These are phyloP conservation scores for Selaginella moellendorffii DNA, from an alignment of 75 land plant species.

Conservation along the genomic window DNA sequence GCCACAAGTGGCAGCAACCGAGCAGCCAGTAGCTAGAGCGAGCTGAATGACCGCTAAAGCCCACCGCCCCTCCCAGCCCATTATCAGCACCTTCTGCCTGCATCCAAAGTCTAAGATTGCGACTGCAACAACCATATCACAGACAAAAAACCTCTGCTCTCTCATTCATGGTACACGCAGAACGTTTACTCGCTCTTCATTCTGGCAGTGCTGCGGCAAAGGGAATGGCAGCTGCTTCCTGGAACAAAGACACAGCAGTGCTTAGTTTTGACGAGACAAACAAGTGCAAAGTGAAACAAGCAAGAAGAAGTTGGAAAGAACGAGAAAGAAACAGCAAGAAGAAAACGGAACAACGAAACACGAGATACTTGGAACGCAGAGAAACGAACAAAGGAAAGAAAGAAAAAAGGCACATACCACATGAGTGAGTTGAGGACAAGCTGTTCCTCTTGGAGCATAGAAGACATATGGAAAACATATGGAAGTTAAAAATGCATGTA, in stretches of 20 bases:
- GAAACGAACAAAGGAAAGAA: not conserved
- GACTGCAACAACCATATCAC: not conserved
- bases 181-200: constrained; percentile 55
- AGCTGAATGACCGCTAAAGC: constrained; percentile 80
- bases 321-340: not conserved
- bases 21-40: constrained; percentile 56
- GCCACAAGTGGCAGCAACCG: constrained; percentile 73
- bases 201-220: constrained; percentile 94
- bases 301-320: not conserved
- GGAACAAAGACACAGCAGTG: not conserved
- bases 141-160: not conserved
- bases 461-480: no score
- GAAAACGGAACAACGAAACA: not conserved
- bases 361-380: not conserved
- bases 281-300: not conserved
- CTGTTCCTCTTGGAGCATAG: constrained; percentile 70
- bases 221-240: constrained; percentile 96
- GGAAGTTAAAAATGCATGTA: no score
- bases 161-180: not conserved
- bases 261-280: not conserved
- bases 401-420: constrained; percentile 58
- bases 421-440: constrained; percentile 56
- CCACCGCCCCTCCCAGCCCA: constrained; percentile 94
- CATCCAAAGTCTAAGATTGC: not conserved
- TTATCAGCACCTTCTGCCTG: constrained; percentile 68